phyloP scores from a whole-genome alignment of 306 rosid species.

The Dalbergia oliveri region DNA sequence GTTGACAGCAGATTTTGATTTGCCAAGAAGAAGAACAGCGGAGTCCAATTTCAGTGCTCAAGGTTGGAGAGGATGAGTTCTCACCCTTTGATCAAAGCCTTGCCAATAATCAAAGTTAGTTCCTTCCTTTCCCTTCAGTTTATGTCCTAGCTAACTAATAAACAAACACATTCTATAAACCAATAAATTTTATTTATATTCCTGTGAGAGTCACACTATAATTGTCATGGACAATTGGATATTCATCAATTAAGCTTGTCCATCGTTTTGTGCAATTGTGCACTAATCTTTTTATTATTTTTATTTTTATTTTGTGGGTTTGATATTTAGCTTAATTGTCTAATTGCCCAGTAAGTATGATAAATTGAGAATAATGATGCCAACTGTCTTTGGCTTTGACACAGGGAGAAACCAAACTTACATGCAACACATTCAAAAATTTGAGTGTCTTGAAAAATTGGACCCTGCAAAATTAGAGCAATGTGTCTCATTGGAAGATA shows the following conservation, averaged over 20 bases:
- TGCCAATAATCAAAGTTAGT: conserved; percentile 63
- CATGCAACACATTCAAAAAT: conserved; percentile 46
- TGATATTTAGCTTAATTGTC: not conserved
- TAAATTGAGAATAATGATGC: not conserved
- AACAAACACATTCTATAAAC: not conserved
- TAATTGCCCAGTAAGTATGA: not conserved
- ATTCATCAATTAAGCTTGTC: not conserved
- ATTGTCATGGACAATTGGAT: not conserved
- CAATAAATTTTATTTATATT: not conserved
- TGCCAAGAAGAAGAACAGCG: conserved; percentile 59
- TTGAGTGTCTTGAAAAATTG: conserved; percentile 55
- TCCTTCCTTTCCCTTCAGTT: conserved; percentile 1
- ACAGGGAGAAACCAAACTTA: conserved; percentile 66
- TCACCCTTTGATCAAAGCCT: conserved; percentile 59
- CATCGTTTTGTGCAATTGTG: not conserved
- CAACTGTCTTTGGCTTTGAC: conserved; percentile 29
- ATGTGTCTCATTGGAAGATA: too few species aligned
- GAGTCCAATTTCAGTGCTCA: conserved; percentile 78
- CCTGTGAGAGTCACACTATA: not conserved
- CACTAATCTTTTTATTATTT: not conserved
- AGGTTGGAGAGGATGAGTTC: conserved; percentile 56
- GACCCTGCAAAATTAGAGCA: conserved; percentile 13
- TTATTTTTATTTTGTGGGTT: not conserved
- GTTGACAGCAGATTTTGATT: conserved; percentile 36
- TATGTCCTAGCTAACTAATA: not conserved